Evolutionary conservation across 192 early-diverging fungal species (phyloP).

Genomic region (Gigaspora rosea): DNA sequence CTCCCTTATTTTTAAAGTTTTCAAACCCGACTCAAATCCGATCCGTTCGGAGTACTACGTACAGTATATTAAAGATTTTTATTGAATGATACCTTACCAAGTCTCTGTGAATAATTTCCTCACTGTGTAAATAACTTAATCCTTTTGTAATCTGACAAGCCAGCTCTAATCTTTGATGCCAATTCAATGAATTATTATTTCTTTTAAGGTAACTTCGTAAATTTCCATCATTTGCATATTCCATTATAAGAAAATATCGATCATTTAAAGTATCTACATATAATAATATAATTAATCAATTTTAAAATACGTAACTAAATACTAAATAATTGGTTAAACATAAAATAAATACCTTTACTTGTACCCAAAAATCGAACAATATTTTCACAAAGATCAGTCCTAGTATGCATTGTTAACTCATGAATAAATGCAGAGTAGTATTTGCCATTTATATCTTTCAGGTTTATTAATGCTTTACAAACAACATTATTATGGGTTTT

Average conservation of each 20-base stretch:
- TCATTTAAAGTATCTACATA: neutral
- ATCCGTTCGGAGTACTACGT: neutral
- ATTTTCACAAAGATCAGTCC: neutral
- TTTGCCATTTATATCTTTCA: neutral
- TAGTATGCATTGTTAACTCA: neutral
- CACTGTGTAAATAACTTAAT: neutral
- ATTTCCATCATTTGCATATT: neutral
- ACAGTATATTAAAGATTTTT: no score
- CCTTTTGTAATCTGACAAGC: slow-evolving; percentile 1
- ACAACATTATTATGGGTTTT: neutral
- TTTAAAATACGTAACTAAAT: neutral
- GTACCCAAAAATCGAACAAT: neutral
- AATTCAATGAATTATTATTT: neutral
- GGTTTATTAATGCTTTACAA: neutral
- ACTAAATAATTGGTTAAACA: neutral
- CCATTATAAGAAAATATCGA: neutral
- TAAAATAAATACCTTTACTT: neutral
- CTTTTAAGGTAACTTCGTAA: neutral
- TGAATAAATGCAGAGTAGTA: neutral
- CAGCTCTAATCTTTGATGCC: neutral
- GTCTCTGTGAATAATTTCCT: slow-evolving; percentile 12
- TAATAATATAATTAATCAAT: neutral
- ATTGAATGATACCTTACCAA: neutral
- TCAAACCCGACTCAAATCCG: no score
- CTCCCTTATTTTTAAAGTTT: no score